Conservation (phyloP, 768 basidiomycete genomes). For the Suillus paluster region DNA sequence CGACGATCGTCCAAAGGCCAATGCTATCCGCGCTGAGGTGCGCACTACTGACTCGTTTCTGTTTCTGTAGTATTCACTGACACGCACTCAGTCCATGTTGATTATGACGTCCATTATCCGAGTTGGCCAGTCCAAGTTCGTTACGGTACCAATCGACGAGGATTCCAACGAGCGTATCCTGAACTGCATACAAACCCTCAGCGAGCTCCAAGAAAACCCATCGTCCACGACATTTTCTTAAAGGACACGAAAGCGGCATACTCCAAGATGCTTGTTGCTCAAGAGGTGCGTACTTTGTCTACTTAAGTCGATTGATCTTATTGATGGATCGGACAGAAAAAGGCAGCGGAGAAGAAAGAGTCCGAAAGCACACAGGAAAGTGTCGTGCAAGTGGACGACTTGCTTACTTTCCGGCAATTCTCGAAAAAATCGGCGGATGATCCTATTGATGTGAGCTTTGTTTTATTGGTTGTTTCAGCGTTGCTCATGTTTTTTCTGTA, state of each 20-base stretch:
- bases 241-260: conserved; percentile 91
- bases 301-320: neutral
- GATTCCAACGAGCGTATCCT: conserved; percentile 96
- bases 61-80: neutral
- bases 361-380: conserved; percentile 68
- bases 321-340: conserved; percentile 59
- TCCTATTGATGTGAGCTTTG: conserved; percentile 63
- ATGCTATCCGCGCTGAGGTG: conserved; percentile 87
- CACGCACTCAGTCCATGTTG: conserved; percentile 74
- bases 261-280: conserved; percentile 90
- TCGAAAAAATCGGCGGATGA: conserved; percentile 89
- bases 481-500: conserved; percentile 34
- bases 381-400: conserved; percentile 88
- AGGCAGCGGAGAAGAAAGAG: conserved; percentile 88
- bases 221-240: conserved; percentile 74
- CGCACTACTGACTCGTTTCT: conserved; percentile 19
- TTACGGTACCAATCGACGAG: conserved; percentile 94
- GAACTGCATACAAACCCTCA: conserved; percentile 93
- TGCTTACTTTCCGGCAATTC: conserved; percentile 92
- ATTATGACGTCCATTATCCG: conserved; percentile 98
- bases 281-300: conserved; percentile 64
- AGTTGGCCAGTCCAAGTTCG: conserved; percentile 96
- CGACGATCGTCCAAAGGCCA: conserved; percentile 56
- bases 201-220: conserved; percentile 67
- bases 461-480: neutral